Evolutionary conservation across 192 early-diverging fungal genomes (phyloP), one percentile per base, ranked within the genome.

Genomic region (Glomus cerebriforme): DNA sequence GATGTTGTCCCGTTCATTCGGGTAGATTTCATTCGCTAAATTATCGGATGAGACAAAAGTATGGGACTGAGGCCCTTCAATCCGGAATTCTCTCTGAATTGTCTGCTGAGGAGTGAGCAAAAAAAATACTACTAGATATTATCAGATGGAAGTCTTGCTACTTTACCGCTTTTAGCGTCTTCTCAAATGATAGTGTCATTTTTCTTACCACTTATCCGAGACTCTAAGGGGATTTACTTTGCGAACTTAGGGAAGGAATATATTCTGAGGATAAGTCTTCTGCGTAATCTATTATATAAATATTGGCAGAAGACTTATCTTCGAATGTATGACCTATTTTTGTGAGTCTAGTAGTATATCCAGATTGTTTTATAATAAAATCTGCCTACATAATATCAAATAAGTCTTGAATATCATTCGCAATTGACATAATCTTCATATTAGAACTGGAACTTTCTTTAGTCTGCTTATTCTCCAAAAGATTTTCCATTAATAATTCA

Each of bases 11-110:
- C n/a, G n/a, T n/a, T n/a, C n/a, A n/a, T n/a, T n/a, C n/a, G n/a
- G n/a, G n/a, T n/a, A n/a, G n/a, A n/a, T n/a, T n/a, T n/a, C n/a
- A n/a, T n/a, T n/a, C n/a, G n/a, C n/a, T n/a, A n/a, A n/a, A n/a
- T n/a, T n/a, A n/a, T 66, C 64, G 29, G 17, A 66, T 66, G 64
- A 66, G 29, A 26, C n/a, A 66, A 26, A 66, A 66, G 64, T 66
- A 32, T 66, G 64, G 29, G 64, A 1, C 64, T 66, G 64, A 66
- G 64, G 64, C 64, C 64, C 64, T 66, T 66, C 64, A 66, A 66
- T 26, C 64, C 64, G 29, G 8, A 66, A 66, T 66, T 26, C 9
- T 26, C 29, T 22, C 3, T 27, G 64, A 22, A 27, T 17, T 27
- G 29, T 27, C 29, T 66, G 22, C 31, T 19, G 64, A 66, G 64